Base-by-base conservation (phyloP, 805 yeast genomes). In the Kurtzmaniella fragi region DNA sequence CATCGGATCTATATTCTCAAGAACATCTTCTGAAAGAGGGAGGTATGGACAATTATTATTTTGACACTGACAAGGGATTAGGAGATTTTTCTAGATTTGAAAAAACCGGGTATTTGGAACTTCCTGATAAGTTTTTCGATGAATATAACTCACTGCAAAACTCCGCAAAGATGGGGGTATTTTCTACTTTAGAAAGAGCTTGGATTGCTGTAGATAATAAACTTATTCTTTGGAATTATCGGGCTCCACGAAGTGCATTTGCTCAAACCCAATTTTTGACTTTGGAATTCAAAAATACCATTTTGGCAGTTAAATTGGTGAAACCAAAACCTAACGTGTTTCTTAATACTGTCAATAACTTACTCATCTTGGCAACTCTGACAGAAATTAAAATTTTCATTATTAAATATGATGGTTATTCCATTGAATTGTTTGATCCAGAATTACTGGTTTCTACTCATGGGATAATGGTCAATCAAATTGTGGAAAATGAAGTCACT, bases 121-220 rank as follows among this genome's bases (percentile, higher is more conserved):
- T 90, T 37, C 97, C 97, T 1, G 95, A 89, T 55, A 78, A 75
- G 44, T 78, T 88, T 44, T 76, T 84, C 47, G 82, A 81, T 39
- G 88, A 84, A 49, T 77, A 82, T 55, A 80, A 79, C 46, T 72
- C 75, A 35, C 73, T 85, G 5, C 81, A 84, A 51, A 73, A 79
- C 38, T 72, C 72, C 35, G 78, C 89, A 29, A 79, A 81, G 42
- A 81, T 86, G 79, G 99, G 99, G 11, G 63, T 89, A 17, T 80
- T 93, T 48, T 77, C 90, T 0, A 89, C 84, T 42, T 73, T 93
- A 25, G 76, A 78, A 44, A 77, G 95, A 42, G 79, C 90, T 11
- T 93, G 97, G 96, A 73, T 91, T 26, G 78, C 84, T 3, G 77
- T 82, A 26, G 97, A 88, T 53, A 82, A 83, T 56, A 83, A 84